Base-by-base conservation (phyloP, 441 rosid species). In the Metrosideros polymorpha region DNA sequence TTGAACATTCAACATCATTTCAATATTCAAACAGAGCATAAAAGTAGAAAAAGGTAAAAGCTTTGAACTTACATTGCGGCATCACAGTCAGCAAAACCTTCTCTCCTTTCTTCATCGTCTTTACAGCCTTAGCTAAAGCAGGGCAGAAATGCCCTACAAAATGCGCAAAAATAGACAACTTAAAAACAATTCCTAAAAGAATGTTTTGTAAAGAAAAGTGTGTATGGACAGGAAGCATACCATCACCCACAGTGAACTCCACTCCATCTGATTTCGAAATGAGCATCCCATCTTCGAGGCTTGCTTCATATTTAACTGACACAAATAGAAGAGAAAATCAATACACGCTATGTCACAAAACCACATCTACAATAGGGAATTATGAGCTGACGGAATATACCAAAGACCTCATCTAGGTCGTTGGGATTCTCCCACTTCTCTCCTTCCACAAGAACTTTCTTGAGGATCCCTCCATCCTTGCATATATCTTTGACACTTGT, bases 31-130 rank as follows among this genome's bases (percentile, higher is more conserved):
- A 47, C 13, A 63, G 30, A 56, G 47, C 47, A 71, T 39, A 82
- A 76, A 54, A 85, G 22, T 6, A 1, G 51, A 39, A 22, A 59
- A 17, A 24, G 84, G 85, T 39, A 18, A 43, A 66, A 6, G 42
- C 59, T 32, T 25, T 49, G 0, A 24, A 45, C 92, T 88, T 92
- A 97, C 99, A 96, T 91, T 94, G 98, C 84, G 99, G 98, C 88
- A 93, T 97, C 88, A 95, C 98, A 4, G 96, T 92, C 15, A 95
- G 87, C 59, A 94, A 91, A 4, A 93, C 98, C 76, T 92, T 95
- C 85, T 97, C 98, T 4, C 94, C 94, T 87, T 94, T 97, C 86
- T 95, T 97, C 99, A 96, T 96, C 30, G 99, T 94, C 92, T 96
- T 96, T 55, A 95, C 96, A 83, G 97, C 98, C 87, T 83, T 93